Evolutionary conservation across 129 eudicot species (phyloP), one percentile per base, ranked within the genome.

Genomic region (Scalesia atractyloides): DNA sequence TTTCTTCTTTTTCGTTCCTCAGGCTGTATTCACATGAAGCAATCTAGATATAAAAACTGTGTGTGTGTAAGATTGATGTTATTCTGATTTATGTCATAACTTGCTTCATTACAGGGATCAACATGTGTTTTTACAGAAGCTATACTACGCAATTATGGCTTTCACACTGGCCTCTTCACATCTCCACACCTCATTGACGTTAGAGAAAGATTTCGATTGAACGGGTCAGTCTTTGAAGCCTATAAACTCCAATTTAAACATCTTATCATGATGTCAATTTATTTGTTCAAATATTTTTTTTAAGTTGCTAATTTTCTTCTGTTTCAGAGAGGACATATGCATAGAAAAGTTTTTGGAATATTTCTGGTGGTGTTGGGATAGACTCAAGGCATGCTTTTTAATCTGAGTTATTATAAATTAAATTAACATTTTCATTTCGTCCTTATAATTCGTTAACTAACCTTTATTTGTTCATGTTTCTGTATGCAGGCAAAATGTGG

Each of bases 161-260:
- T 94, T 81, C 89, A 37, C 78, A 94, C 97, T 33, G 97, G 97
- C 4, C 91, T 94, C 50, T 94, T 94, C 80, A 94, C 98, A 36
- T 94, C 98, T 59, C 98, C 98, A 49, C 97, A 94, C 77, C 98
- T 94, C 79, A 90, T 94, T 86, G 98, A 94, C 73, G 91, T 94
- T 76, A 83, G 92, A 75, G 97, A 94, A 87, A 86, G 98, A 83
- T 87, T 90, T 77, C 89, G 83, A 64, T 61, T 94, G 66, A 79
- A 94, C 68, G 97, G 98, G 96, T 94, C 78, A 76, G 92, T 30
- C 69, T 70, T 22, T 73, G n/a, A 47, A 37, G 6, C 15, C 64
- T 50, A 22, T 20, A 37, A 70, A 44, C 34, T 19, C 14, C 69
- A 37, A 58, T 51, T 77, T 46, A 36, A 24, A 13, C 10, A 44